A percentile compares a stretch with the other conserved stretches of the same genome.
These are phyloP conservation scores for Dendrocalamus sinicus DNA, from an alignment of 176 grass and related monocot species.

Conservation along the genomic window DNA sequence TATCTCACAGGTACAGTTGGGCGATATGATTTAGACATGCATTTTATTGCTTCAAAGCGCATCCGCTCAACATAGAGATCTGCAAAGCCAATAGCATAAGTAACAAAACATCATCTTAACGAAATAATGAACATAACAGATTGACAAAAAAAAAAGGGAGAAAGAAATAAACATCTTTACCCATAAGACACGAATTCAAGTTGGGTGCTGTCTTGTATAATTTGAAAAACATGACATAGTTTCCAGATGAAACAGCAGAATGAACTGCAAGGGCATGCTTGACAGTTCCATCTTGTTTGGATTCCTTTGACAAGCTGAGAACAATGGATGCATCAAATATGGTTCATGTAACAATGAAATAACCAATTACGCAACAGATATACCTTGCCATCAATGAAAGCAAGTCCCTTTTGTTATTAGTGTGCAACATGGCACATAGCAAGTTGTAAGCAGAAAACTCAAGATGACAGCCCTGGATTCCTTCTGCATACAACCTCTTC, in stretches of 20 bases:
- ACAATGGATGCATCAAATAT: slow-evolving; percentile 40
- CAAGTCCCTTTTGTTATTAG: slow-evolving; percentile 83
- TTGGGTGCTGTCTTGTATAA: slow-evolving; percentile 81
- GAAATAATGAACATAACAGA: slow-evolving; percentile 22
- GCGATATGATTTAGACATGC: slow-evolving; percentile 83
- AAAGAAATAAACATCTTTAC: slow-evolving; percentile 52
- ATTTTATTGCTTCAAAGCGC: slow-evolving; percentile 84
- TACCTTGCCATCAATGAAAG: slow-evolving; percentile 87
- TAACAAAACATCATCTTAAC: slow-evolving; percentile 21
- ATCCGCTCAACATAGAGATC: slow-evolving; percentile 87
- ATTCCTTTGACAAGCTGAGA: slow-evolving; percentile 73
- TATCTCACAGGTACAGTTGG: slow-evolving; percentile 74
- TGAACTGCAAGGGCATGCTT: slow-evolving; percentile 92
- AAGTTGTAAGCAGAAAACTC: slow-evolving; percentile 95
- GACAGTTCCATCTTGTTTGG: slow-evolving; percentile 67
- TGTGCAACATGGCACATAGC: slow-evolving; percentile 72
- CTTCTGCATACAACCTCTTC: slow-evolving; percentile 78
- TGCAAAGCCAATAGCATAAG: slow-evolving; percentile 38
- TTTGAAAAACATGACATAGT: slow-evolving; percentile 90
- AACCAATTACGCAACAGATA: slow-evolving; percentile 34
- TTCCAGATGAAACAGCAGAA: slow-evolving; percentile 82
- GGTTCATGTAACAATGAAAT: slow-evolving; percentile 28
- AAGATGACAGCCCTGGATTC: slow-evolving; percentile 69
- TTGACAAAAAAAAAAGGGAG: neutral
- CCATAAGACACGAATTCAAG: slow-evolving; percentile 85